Evolutionary conservation across 306 rosid genomes (phyloP).

Genomic region (Medicago arabica): DNA sequence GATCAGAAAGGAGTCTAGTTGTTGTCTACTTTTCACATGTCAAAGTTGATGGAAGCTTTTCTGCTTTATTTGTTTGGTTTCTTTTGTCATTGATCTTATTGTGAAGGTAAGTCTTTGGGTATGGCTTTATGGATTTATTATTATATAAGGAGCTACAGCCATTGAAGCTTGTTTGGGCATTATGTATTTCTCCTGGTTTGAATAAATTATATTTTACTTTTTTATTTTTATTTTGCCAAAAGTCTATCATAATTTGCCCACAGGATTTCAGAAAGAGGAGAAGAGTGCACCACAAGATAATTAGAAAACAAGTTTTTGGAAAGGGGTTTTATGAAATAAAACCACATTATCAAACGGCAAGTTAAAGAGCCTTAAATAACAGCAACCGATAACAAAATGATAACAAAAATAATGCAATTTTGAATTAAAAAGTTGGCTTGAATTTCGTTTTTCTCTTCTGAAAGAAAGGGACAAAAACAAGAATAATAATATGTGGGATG

Average conservation of each 20-base stretch:
- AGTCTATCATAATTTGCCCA: neutral
- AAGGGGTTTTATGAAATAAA: neutral
- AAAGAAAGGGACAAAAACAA: neutral
- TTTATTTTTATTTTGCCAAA: neutral
- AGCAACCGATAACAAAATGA: neutral
- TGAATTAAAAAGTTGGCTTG: neutral
- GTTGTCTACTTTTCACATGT: no score
- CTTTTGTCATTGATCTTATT: constrained; percentile 12
- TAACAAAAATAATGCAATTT: neutral
- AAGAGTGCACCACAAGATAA: neutral
- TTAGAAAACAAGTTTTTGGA: neutral
- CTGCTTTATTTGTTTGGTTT: constrained; percentile 24
- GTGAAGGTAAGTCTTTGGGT: constrained; percentile 36
- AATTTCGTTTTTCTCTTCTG: neutral
- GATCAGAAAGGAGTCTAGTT: neutral
- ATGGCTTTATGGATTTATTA: constrained; percentile 1
- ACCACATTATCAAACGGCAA: neutral
- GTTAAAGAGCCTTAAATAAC: neutral
- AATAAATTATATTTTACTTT: constrained; percentile 47
- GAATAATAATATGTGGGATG: neutral
- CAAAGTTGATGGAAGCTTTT: constrained; percentile 38
- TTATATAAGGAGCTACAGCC: neutral
- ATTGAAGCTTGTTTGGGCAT: constrained; percentile 42
- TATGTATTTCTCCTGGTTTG: constrained; percentile 48
- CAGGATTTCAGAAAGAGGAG: constrained; percentile 2